Percentiles rank a stretch among this genome's conserved stretches.
phyloP scores from a whole-genome alignment of 2,329 filamentous ascomycete species.

The Dothiorella sarmentorum region DNA sequence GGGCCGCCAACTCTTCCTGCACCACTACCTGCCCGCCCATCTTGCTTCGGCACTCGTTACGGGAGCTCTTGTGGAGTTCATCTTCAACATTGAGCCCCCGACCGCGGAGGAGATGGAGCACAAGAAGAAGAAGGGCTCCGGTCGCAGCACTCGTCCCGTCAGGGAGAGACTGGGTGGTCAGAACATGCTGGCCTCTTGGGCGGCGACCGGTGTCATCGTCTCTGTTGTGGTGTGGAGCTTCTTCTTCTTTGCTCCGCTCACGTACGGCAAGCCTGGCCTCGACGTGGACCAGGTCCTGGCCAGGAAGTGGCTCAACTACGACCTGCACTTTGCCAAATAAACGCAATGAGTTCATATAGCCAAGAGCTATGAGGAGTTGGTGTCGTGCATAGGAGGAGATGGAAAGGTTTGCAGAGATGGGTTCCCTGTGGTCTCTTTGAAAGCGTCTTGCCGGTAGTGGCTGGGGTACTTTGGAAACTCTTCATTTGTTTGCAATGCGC shows the following conservation, averaged over 20 bases:
- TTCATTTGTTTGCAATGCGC: background rate
- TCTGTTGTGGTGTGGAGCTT: slow-evolving; percentile 69
- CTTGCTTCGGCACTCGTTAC: slow-evolving; percentile 86
- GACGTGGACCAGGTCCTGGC: slow-evolving; percentile 71
- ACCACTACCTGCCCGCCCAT: slow-evolving; percentile 95
- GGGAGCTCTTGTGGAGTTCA: slow-evolving; percentile 87
- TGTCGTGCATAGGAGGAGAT: background rate
- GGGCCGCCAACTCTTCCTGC: slow-evolving; percentile 95
- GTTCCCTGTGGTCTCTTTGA: background rate
- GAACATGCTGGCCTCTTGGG: slow-evolving; percentile 75
- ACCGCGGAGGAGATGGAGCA: slow-evolving; percentile 35
- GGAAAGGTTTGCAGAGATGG: background rate
- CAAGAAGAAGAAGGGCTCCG: slow-evolving; percentile 30
- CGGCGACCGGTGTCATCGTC: slow-evolving; percentile 69
- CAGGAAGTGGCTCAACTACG: slow-evolving; percentile 95
- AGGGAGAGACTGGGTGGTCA: slow-evolving; percentile 76
- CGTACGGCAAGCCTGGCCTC: slow-evolving; percentile 90
- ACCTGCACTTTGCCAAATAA: slow-evolving; percentile 98
- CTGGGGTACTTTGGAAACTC: background rate
- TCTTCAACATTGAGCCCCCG: slow-evolving; percentile 84
- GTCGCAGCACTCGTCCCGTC: slow-evolving; percentile 57
- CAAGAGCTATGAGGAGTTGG: background rate
- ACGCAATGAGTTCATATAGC: background rate
- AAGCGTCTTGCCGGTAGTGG: background rate
- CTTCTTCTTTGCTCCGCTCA: slow-evolving; percentile 91